Evolutionary conservation across 2,329 filamentous ascomycete species (phyloP).

Genomic region (Penicillium vulpinum): DNA sequence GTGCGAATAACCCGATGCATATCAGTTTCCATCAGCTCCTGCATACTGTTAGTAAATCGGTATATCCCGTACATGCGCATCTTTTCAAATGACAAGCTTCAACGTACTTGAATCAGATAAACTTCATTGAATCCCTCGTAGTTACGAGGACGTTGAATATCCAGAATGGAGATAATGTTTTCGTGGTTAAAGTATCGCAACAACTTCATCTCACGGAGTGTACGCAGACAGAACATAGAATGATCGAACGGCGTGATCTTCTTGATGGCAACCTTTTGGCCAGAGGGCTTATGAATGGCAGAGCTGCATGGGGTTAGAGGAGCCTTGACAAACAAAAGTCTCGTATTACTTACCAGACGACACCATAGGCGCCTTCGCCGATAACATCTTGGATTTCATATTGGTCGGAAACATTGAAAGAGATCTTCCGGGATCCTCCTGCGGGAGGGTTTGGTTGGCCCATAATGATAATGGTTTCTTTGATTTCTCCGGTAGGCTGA

Average conservation of each 20-base stretch:
- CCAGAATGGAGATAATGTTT: slow-evolving; percentile 99
- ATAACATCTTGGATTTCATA: slow-evolving; percentile 99
- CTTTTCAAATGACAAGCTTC: not conserved
- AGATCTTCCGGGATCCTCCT: slow-evolving; percentile 81
- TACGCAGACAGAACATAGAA: slow-evolving; percentile 97
- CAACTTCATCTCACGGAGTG: slow-evolving; percentile 98
- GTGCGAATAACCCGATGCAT: slow-evolving; percentile 99
- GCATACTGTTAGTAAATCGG: not conserved
- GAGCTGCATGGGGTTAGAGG: slow-evolving; percentile 60
- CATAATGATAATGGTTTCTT: slow-evolving; percentile 38
- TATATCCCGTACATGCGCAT: not conserved
- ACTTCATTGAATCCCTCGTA: slow-evolving; percentile 97
- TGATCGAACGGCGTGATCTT: slow-evolving; percentile 99
- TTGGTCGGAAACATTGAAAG: slow-evolving; percentile 99
- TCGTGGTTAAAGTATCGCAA: slow-evolving; percentile 99
- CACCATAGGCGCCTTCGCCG: slow-evolving; percentile 95
- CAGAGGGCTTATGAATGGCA: slow-evolving; percentile 94
- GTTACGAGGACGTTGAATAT: slow-evolving; percentile 96
- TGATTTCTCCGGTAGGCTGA: slow-evolving; percentile 6
- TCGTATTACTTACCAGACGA: slow-evolving; percentile 77
- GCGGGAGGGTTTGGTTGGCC: slow-evolving; percentile 49
- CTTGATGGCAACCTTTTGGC: slow-evolving; percentile 99
- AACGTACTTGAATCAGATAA: slow-evolving; percentile 88
- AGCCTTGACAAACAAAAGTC: not conserved
- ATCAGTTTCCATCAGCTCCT: slow-evolving; percentile 99